Evolutionary conservation across 495 filamentous ascomycete genomes (phyloP).

Genomic region (Penicillium diatomitis): DNA sequence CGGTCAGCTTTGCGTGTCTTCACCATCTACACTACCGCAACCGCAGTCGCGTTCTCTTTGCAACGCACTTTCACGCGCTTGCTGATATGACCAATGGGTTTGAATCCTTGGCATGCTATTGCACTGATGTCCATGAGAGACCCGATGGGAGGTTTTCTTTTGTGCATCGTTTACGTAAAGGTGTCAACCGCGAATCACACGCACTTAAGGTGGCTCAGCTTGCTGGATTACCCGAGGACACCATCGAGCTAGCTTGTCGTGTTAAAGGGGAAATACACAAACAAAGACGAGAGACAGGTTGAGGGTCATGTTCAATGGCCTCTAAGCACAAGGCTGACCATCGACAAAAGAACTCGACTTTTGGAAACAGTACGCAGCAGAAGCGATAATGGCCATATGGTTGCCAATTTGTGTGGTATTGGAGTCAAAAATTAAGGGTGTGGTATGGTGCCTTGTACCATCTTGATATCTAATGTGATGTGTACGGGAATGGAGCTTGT

Average conservation of each 20-base stretch:
- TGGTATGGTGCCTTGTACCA: no score
- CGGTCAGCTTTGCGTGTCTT: constrained; percentile 80
- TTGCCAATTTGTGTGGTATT: no score
- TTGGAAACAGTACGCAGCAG: no score
- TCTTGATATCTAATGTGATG: no score
- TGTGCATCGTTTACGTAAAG: constrained; percentile 68
- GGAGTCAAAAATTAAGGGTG: no score
- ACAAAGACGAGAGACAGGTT: neutral
- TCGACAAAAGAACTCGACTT: no score
- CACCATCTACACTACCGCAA: constrained; percentile 72
- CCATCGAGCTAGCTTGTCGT: constrained; percentile 44
- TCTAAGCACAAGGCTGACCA: no score
- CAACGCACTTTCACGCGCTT: constrained; percentile 86
- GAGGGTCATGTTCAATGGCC: no score
- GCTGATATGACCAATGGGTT: constrained; percentile 66
- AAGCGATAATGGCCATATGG: no score
- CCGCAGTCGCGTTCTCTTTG: constrained; percentile 74
- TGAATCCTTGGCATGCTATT: constrained; percentile 65
- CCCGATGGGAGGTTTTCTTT: constrained; percentile 63
- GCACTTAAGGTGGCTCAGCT: constrained; percentile 85
- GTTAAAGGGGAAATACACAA: constrained; percentile 16
- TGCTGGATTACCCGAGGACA: constrained; percentile 61
- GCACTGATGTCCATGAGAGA: constrained; percentile 78
- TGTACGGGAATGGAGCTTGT: no score
- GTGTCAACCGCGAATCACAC: constrained; percentile 80